Evolutionary conservation across 805 yeast species (phyloP).

Genomic region (Candida khao-thaluensis): DNA sequence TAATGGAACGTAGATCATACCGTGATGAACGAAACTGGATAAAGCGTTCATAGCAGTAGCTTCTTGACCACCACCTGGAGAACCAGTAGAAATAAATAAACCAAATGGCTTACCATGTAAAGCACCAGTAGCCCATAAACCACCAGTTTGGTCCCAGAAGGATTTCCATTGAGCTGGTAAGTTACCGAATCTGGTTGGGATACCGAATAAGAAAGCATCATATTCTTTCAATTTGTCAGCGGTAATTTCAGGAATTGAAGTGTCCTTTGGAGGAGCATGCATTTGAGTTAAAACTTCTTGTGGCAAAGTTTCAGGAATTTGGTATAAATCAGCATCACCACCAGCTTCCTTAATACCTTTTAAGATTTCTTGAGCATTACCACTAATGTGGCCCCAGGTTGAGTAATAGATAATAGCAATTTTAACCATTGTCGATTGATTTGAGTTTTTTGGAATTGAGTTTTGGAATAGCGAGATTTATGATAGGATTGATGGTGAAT

Average conservation of each 20-base stretch:
- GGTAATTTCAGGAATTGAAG: constrained; percentile 58
- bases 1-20: constrained; percentile 75
- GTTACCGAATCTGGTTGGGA: constrained; percentile 84
- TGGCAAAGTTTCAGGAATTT: constrained; percentile 72
- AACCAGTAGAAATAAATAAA: constrained; percentile 69
- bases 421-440: constrained; percentile 12
- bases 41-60: constrained; percentile 62
- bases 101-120: constrained; percentile 74
- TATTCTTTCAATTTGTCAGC: constrained; percentile 55
- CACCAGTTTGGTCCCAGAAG: constrained; percentile 78
- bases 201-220: constrained; percentile 82
- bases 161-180: constrained; percentile 75
- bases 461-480: background rate
- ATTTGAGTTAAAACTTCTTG: constrained; percentile 54
- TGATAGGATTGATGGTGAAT: no score
- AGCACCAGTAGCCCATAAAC: constrained; percentile 74
- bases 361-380: constrained; percentile 64
- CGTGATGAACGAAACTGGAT: constrained; percentile 73
- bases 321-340: constrained; percentile 63
- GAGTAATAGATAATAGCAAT: constrained; percentile 59
- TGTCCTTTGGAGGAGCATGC: constrained; percentile 55
- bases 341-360: constrained; percentile 73
- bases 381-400: constrained; percentile 71
- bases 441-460: background rate
- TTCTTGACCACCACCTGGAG: constrained; percentile 85